These are phyloP conservation scores for Pholiota adiposa DNA, from an alignment of 1,284 basidiomycete species.

Conservation along the genomic window DNA sequence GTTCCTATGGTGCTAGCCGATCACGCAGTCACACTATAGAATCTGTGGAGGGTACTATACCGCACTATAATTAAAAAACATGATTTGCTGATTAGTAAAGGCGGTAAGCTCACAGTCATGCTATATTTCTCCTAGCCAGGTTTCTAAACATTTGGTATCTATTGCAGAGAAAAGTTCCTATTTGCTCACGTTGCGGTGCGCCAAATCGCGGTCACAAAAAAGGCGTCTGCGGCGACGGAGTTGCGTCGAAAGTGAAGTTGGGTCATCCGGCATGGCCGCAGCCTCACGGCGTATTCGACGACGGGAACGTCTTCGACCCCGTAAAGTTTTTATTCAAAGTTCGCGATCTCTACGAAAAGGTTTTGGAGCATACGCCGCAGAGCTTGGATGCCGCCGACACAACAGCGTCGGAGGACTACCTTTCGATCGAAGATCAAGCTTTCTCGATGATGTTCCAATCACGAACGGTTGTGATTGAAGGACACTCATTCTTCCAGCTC, in stretches of 20 bases:
- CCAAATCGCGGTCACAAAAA: background rate
- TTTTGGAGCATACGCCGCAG: background rate
- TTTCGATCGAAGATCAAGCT: slow-evolving; percentile 2
- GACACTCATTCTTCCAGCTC: background rate
- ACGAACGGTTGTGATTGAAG: background rate
- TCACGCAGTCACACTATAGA: too few relatives aligned
- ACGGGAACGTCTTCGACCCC: slow-evolving; percentile 1
- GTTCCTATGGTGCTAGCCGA: too few relatives aligned
- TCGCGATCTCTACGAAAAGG: slow-evolving; percentile 4
- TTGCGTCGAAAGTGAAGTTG: background rate
- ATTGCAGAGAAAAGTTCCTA: background rate
- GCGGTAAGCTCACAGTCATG: too few relatives aligned
- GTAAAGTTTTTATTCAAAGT: background rate
- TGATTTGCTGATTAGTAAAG: too few relatives aligned
- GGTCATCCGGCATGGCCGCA: slow-evolving; percentile 8
- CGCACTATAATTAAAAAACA: too few relatives aligned
- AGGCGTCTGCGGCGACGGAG: slow-evolving; percentile 11
- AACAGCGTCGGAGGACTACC: background rate
- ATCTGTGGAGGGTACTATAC: too few relatives aligned
- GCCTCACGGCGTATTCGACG: slow-evolving; percentile 1
- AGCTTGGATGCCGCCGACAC: too few relatives aligned
- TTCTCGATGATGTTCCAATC: slow-evolving; percentile 1
- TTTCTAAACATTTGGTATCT: background rate
- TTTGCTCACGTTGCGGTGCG: background rate
- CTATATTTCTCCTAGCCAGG: background rate